These are phyloP conservation scores for Wallacemonas collosoma DNA, from an alignment of 208 protist species.

Conservation along the genomic window DNA sequence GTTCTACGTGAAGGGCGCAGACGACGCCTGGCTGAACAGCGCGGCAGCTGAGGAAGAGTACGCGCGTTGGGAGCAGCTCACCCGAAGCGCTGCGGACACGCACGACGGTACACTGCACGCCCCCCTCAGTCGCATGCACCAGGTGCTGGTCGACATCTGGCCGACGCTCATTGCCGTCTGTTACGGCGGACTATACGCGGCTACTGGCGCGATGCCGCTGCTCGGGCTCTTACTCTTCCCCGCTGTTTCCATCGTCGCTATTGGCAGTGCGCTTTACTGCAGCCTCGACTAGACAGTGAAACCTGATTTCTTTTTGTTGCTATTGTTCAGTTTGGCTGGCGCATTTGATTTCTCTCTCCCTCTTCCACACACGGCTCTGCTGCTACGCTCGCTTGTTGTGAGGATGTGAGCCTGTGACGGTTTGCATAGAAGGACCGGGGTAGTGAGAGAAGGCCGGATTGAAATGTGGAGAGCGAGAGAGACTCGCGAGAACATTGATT, in stretches of 20 bases:
- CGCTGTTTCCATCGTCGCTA: slow-evolving; percentile 21
- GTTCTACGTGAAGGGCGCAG: slow-evolving; percentile 27
- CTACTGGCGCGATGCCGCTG: slow-evolving; percentile 55
- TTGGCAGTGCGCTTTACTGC: slow-evolving; percentile 23
- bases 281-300: neutral
- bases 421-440: too few species aligned
- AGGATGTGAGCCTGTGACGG: too few species aligned
- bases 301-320: too few species aligned
- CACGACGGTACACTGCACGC: neutral
- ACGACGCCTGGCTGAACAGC: slow-evolving; percentile 71
- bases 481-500: too few species aligned
- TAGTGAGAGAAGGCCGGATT: too few species aligned
- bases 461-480: too few species aligned
- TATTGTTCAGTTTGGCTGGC: too few species aligned
- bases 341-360: too few species aligned
- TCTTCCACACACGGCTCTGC: too few species aligned
- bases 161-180: slow-evolving; percentile 30
- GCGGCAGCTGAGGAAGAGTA: slow-evolving; percentile 55
- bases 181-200: slow-evolving; percentile 62
- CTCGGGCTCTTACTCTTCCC: slow-evolving; percentile 64
- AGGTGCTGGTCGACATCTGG: slow-evolving; percentile 45
- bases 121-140: slow-evolving; percentile 2
- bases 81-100: neutral
- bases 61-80: slow-evolving; percentile 19
- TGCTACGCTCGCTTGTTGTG: too few species aligned